Conservation (phyloP, 495 filamentous ascomycete genomes). For the Hyaloscypha variabilis region DNA sequence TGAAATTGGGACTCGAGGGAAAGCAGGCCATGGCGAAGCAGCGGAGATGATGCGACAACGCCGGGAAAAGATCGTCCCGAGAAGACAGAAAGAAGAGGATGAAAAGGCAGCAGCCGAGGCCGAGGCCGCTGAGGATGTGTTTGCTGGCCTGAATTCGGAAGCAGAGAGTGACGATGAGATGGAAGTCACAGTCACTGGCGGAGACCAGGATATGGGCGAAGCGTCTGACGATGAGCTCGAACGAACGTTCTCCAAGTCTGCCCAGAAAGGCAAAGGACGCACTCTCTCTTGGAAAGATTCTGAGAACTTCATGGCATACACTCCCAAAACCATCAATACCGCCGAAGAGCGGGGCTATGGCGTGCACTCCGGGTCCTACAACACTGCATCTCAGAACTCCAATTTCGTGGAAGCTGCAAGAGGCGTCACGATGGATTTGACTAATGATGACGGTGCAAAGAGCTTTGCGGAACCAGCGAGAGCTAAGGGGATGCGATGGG, state of each 20-base stretch:
- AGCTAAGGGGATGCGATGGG: slow-evolving; percentile 81
- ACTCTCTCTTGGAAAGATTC: slow-evolving; percentile 72
- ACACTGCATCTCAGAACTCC: slow-evolving; percentile 49
- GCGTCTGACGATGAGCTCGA: slow-evolving; percentile 79
- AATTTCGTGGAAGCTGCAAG: slow-evolving; percentile 86
- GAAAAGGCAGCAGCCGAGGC: slow-evolving; percentile 38
- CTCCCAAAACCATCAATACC: slow-evolving; percentile 69
- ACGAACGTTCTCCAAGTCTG: slow-evolving; percentile 72
- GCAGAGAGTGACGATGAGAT: slow-evolving; percentile 42
- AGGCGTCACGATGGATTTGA: slow-evolving; percentile 84
- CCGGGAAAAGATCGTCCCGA: slow-evolving; percentile 61
- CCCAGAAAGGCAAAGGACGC: slow-evolving; percentile 37
- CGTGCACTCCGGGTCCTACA: slow-evolving; percentile 74
- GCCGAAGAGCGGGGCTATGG: slow-evolving; percentile 91
- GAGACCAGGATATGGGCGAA: slow-evolving; percentile 57
- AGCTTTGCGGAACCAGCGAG: slow-evolving; percentile 73
- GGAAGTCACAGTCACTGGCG: slow-evolving; percentile 36
- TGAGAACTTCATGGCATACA: slow-evolving; percentile 96
- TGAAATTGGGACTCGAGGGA: slow-evolving; percentile 77
- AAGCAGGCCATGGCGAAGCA: slow-evolving; percentile 62
- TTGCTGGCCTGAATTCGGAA: slow-evolving; percentile 40
- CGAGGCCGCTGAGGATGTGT: slow-evolving; percentile 29
- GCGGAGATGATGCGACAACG: slow-evolving; percentile 77
- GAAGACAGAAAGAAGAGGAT: slow-evolving; percentile 36
- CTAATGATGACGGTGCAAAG: slow-evolving; percentile 78